Evolutionary conservation across 805 yeast genomes (phyloP).

Genomic region (Lipomyces yamadae): DNA sequence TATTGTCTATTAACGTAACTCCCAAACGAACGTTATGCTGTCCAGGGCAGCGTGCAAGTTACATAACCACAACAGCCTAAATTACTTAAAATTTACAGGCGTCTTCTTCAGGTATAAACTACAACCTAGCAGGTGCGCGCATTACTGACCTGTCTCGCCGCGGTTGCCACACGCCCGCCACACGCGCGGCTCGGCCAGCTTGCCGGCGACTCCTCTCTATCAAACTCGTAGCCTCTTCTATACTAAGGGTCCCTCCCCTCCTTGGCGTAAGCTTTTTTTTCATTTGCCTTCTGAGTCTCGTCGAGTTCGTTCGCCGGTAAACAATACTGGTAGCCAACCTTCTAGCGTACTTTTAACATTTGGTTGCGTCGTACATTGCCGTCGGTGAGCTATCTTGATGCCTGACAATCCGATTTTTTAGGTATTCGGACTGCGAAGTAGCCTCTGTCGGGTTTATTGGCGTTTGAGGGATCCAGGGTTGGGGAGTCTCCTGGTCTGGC

Average conservation of each 20-base stretch:
- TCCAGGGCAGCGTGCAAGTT: not conserved
- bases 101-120: not conserved
- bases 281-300: not conserved
- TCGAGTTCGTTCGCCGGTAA: not conserved
- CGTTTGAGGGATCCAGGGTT: not conserved
- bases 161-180: not conserved
- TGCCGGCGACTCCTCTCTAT: not conserved
- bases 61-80: not conserved
- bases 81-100: not conserved
- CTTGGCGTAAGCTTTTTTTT: not conserved
- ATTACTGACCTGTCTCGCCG: not conserved
- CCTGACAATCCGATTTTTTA: not conserved
- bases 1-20: too few species aligned
- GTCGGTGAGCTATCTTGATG: slow-evolving; percentile 1
- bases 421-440: not conserved
- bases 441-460: slow-evolving; percentile 2
- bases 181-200: too few species aligned
- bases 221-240: not conserved
- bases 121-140: not conserved
- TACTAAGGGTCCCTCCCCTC: not conserved
- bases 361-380: slow-evolving; percentile 1
- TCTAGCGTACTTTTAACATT: not conserved
- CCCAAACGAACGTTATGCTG: too few species aligned
- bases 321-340: not conserved
- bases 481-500: not conserved